Evolutionary conservation across 805 yeast genomes (phyloP).

Genomic region (Ogataea naganishii): DNA sequence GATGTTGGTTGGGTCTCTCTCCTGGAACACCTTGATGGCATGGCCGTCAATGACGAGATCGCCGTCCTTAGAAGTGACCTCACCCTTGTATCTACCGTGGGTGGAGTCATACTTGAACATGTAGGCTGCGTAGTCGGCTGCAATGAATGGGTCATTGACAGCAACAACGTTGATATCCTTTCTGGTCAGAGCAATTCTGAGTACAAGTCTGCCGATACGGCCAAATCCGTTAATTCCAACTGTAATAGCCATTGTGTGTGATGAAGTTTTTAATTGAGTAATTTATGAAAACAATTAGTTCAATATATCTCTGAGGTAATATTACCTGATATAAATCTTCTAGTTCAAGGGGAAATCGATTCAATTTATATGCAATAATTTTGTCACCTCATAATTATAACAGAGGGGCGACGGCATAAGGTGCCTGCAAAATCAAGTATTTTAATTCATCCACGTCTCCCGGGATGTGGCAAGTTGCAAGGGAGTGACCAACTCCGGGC

Average conservation of each 20-base stretch:
- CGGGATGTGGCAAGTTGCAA: too few relatives aligned
- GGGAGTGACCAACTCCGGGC: too few relatives aligned
- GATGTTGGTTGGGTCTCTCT: slow-evolving; percentile 76
- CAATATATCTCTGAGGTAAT: too few relatives aligned
- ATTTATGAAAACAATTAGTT: too few relatives aligned
- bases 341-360: too few relatives aligned
- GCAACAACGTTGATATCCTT: slow-evolving; percentile 76
- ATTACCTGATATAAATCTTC: too few relatives aligned
- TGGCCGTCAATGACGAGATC: slow-evolving; percentile 61
- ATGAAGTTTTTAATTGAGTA: too few relatives aligned
- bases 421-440: too few relatives aligned
- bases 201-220: slow-evolving; percentile 84
- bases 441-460: too few relatives aligned
- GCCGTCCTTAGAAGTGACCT: slow-evolving; percentile 49
- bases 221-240: slow-evolving; percentile 95
- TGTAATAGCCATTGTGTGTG: slow-evolving; percentile 43
- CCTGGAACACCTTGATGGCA: slow-evolving; percentile 61
- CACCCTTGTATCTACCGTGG: slow-evolving; percentile 80
- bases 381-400: too few relatives aligned
- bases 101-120: slow-evolving; percentile 95
- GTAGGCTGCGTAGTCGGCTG: slow-evolving; percentile 86
- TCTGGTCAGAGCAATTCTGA: slow-evolving; percentile 72
- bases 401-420: too few relatives aligned
- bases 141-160: slow-evolving; percentile 86
- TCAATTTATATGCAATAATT: too few relatives aligned